A percentile compares a stretch with the other conserved stretches of the same genome.
Conservation (phyloP, 2,329 filamentous ascomycete genomes). For the Xylogone sp. region DNA sequence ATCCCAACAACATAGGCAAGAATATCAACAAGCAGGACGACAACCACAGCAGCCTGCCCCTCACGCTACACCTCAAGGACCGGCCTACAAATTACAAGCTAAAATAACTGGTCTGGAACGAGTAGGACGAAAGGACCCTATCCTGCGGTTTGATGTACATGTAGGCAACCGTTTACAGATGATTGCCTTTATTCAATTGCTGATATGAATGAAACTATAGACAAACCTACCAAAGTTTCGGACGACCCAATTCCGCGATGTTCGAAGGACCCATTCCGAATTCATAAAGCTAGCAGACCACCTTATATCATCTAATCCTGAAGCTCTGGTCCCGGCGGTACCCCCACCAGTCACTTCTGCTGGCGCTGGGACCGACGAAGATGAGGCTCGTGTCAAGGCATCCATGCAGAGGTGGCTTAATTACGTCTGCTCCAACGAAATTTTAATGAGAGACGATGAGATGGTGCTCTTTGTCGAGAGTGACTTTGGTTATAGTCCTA, state of each 20-base stretch:
- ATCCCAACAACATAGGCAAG: slow-evolving; percentile 28
- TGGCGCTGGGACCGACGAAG: slow-evolving; percentile 92
- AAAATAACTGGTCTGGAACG: slow-evolving; percentile 94
- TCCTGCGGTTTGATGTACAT: slow-evolving; percentile 93
- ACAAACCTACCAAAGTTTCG: slow-evolving; percentile 98
- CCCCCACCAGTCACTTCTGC: slow-evolving; percentile 93
- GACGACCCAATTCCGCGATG: slow-evolving; percentile 96
- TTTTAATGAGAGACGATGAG: slow-evolving; percentile 92
- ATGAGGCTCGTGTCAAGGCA: slow-evolving; percentile 83
- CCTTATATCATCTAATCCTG: slow-evolving; percentile 94
- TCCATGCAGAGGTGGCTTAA: slow-evolving; percentile 94
- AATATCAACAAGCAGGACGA: slow-evolving; percentile 27
- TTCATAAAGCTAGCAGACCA: slow-evolving; percentile 96
- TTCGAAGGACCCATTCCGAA: slow-evolving; percentile 90
- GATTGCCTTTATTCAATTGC: neutral
- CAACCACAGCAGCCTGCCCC: slow-evolving; percentile 34
- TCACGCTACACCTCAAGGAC: slow-evolving; percentile 48
- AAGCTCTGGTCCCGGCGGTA: slow-evolving; percentile 89
- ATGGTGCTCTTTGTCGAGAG: slow-evolving; percentile 99
- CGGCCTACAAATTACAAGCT: slow-evolving; percentile 81
- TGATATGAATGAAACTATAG: slow-evolving; percentile 47
- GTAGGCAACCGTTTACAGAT: slow-evolving; percentile 50
- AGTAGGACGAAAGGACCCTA: slow-evolving; percentile 91
- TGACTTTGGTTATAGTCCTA: slow-evolving; percentile 95
- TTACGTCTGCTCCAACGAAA: slow-evolving; percentile 85